Conservation (phyloP, 805 yeast species). For the Vanderwaltozyma yarrowii region DNA sequence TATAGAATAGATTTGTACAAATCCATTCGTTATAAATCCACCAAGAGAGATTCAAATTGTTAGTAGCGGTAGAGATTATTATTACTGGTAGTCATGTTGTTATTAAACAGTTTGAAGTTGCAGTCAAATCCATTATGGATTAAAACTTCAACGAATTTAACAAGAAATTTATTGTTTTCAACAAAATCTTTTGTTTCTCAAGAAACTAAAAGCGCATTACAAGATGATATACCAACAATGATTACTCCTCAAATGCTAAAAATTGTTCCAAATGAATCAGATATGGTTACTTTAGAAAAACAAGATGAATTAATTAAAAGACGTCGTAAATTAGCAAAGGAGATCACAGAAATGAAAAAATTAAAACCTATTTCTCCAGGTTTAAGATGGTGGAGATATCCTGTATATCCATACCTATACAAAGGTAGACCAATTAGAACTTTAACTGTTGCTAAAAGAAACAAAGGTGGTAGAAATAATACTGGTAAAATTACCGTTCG, state of each 20-base stretch:
- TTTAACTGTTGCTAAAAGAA: slow-evolving; percentile 62
- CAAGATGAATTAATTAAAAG: slow-evolving; percentile 64
- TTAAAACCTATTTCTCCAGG: slow-evolving; percentile 82
- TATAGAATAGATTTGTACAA: too few species aligned
- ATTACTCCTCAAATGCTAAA: slow-evolving; percentile 24
- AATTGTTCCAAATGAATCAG: slow-evolving; percentile 35
- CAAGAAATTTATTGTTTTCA: too few species aligned
- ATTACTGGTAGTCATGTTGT: too few species aligned
- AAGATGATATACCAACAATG: neutral
- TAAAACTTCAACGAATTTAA: too few species aligned
- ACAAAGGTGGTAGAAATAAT: slow-evolving; percentile 81
- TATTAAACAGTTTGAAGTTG: too few species aligned
- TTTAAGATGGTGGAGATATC: slow-evolving; percentile 77
- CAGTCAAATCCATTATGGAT: too few species aligned
- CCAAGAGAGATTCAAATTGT: too few species aligned
- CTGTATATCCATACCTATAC: slow-evolving; percentile 78
- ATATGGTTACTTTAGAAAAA: slow-evolving; percentile 62
- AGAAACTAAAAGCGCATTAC: neutral
- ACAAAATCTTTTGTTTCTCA: neutral
- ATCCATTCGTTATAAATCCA: too few species aligned
- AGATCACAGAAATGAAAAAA: slow-evolving; percentile 59
- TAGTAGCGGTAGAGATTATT: too few species aligned
- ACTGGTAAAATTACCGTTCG: slow-evolving; percentile 83
- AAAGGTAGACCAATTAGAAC: slow-evolving; percentile 73
- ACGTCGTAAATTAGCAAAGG: slow-evolving; percentile 64